Evolutionary conservation across 2,329 filamentous ascomycete genomes (phyloP).

Genomic region (Phoma herbarum): DNA sequence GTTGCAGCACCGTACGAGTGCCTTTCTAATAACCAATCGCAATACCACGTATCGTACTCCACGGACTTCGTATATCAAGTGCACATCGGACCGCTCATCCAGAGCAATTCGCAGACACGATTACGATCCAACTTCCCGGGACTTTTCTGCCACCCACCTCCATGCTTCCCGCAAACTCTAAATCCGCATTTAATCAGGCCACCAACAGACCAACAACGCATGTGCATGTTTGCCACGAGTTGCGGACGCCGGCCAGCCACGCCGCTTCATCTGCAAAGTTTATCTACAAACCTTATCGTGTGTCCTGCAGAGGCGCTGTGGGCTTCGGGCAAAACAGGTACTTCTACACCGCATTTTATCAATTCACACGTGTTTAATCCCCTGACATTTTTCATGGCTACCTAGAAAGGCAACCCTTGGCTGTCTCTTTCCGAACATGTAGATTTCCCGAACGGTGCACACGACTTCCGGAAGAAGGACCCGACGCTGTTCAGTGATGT

Average conservation of each 20-base stretch:
- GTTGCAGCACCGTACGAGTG: no score
- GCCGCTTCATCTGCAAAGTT: conserved; percentile 10
- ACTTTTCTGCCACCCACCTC: conserved; percentile 14
- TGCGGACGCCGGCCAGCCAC: conserved; percentile 11
- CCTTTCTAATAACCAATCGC: not conserved
- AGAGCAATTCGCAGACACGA: conserved; percentile 1
- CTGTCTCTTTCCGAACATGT: not conserved
- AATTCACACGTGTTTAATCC: not conserved
- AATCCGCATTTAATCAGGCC: conserved; percentile 4
- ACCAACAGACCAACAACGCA: conserved; percentile 5
- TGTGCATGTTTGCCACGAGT: conserved; percentile 14
- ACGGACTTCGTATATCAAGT: not conserved
- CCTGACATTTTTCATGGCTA: not conserved
- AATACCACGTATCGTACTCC: not conserved
- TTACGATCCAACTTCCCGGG: not conserved
- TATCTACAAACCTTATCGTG: conserved; percentile 16
- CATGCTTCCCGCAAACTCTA: conserved; percentile 6
- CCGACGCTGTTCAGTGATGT: not conserved
- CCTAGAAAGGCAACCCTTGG: not conserved
- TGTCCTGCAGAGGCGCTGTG: conserved; percentile 6
- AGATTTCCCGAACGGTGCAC: not conserved
- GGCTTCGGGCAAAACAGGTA: conserved; percentile 6
- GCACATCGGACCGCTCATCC: conserved; percentile 9
- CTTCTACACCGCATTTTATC: not conserved
- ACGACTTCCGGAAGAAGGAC: not conserved